A percentile compares a stretch with the other conserved stretches of the same genome.
phyloP scores from a whole-genome alignment of 768 basidiomycete species.

The Leccinum aurantiacum region DNA sequence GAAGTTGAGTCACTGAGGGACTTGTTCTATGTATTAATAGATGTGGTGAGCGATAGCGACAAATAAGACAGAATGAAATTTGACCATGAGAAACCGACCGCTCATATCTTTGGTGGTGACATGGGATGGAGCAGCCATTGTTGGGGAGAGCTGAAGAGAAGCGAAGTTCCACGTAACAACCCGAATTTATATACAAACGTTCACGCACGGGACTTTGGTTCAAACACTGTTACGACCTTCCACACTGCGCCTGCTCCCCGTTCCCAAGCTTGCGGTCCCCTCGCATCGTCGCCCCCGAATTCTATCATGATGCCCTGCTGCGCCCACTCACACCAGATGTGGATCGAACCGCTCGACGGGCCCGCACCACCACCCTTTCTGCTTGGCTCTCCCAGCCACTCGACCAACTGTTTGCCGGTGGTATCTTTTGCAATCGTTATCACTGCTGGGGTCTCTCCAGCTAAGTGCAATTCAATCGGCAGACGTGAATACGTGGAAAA shows the following conservation, averaged over 20 bases:
- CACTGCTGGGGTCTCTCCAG: constrained; percentile 36
- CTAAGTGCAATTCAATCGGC: constrained; percentile 50
- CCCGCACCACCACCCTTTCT: constrained; percentile 90
- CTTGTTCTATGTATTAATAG: constrained; percentile 56
- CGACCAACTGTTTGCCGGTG: constrained; percentile 78
- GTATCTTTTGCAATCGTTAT: constrained; percentile 49
- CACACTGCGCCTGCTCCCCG: constrained; percentile 78
- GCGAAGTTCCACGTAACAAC: not conserved
- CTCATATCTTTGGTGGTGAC: constrained; percentile 60
- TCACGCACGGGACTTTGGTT: constrained; percentile 19
- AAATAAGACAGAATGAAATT: constrained; percentile 3
- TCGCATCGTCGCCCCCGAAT: constrained; percentile 75
- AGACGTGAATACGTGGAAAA: constrained; percentile 59
- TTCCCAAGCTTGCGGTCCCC: constrained; percentile 86
- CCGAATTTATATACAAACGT: constrained; percentile 13
- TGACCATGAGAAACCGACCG: constrained; percentile 65
- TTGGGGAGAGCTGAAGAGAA: not conserved
- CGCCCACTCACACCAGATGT: constrained; percentile 94
- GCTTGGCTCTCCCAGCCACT: constrained; percentile 76
- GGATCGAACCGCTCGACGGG: constrained; percentile 80
- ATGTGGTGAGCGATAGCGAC: constrained; percentile 4
- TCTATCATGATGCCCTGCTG: constrained; percentile 81
- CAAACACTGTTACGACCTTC: constrained; percentile 71
- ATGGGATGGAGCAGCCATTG: constrained; percentile 64
- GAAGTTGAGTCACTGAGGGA: constrained; percentile 60